Percentiles rank a stretch among this genome's conserved stretches.
These are phyloP conservation scores for Cordyceps javanica DNA, from an alignment of 2,329 filamentous ascomycete genomes.

Conservation along the genomic window DNA sequence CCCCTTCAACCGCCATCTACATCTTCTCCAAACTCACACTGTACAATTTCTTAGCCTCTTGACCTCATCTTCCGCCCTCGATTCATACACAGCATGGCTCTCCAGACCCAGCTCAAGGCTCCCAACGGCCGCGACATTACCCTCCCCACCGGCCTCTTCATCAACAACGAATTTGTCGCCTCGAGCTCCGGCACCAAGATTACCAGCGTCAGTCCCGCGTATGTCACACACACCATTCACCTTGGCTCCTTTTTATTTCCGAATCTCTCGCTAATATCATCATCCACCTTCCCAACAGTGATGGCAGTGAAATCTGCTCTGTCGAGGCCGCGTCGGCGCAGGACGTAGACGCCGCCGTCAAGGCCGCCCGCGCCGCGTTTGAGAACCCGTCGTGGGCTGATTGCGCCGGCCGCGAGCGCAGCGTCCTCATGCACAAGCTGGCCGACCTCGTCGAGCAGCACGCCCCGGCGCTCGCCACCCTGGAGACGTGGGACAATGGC, in stretches of 20 bases:
- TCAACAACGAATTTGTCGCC: constrained; percentile 70
- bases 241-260: too few species aligned
- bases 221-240: too few species aligned
- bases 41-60: not conserved
- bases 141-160: constrained; percentile 66
- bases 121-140: constrained; percentile 60
- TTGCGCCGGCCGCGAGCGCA: constrained; percentile 59
- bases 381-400: constrained; percentile 63
- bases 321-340: constrained; percentile 25
- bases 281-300: constrained; percentile 16
- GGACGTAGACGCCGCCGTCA: constrained; percentile 29
- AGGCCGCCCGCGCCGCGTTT: constrained; percentile 58
- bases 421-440: constrained; percentile 63
- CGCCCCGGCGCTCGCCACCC: constrained; percentile 38
- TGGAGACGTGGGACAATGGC: constrained; percentile 81
- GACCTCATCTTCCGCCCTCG: not conserved
- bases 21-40: not conserved
- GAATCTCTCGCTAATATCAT: not conserved
- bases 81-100: constrained; percentile 11
- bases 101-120: constrained; percentile 25
- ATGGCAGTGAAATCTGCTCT: constrained; percentile 26
- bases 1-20: not conserved
- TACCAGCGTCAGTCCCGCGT: constrained; percentile 51
- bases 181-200: constrained; percentile 50
- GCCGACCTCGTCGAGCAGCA: constrained; percentile 64